Evolutionary conservation across 2,329 filamentous ascomycete genomes (phyloP).

Genomic region (Aspergillus flavus): DNA sequence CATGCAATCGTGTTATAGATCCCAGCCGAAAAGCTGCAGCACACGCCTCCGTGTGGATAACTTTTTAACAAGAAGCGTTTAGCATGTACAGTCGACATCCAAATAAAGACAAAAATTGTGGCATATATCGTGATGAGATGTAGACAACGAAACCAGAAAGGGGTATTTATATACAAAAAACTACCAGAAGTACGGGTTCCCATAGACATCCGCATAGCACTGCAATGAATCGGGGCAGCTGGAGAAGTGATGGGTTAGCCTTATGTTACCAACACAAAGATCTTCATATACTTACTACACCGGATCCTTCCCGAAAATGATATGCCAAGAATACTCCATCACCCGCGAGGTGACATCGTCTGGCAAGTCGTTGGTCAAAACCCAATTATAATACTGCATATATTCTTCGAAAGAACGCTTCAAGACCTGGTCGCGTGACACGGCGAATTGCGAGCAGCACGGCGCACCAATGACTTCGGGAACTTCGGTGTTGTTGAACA

Average conservation of each 20-base stretch:
- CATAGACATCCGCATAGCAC: constrained; percentile 67
- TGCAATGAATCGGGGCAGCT: constrained; percentile 60
- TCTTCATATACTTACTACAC: constrained; percentile 19
- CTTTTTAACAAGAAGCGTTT: neutral
- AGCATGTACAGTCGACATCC: neutral
- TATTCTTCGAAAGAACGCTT: constrained; percentile 49
- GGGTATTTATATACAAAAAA: constrained; percentile 24
- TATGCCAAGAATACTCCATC: constrained; percentile 61
- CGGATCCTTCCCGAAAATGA: constrained; percentile 40
- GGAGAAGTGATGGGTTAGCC: constrained; percentile 26
- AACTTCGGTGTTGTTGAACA: constrained; percentile 48
- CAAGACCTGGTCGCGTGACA: constrained; percentile 54
- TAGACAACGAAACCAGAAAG: constrained; percentile 6
- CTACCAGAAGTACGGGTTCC: constrained; percentile 34
- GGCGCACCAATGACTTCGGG: constrained; percentile 56
- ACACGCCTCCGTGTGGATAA: neutral
- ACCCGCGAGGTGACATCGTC: constrained; percentile 53
- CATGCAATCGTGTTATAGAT: neutral
- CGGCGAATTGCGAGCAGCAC: constrained; percentile 68
- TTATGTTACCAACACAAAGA: neutral
- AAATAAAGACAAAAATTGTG: constrained; percentile 6
- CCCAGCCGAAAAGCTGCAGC: neutral
- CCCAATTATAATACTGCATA: constrained; percentile 49
- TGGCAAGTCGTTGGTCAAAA: constrained; percentile 48
- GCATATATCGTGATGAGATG: constrained; percentile 14